Evolutionary conservation across 805 yeast species (phyloP), one percentile per base, ranked within the genome.

Genomic region (Teunomyces pallodes): DNA sequence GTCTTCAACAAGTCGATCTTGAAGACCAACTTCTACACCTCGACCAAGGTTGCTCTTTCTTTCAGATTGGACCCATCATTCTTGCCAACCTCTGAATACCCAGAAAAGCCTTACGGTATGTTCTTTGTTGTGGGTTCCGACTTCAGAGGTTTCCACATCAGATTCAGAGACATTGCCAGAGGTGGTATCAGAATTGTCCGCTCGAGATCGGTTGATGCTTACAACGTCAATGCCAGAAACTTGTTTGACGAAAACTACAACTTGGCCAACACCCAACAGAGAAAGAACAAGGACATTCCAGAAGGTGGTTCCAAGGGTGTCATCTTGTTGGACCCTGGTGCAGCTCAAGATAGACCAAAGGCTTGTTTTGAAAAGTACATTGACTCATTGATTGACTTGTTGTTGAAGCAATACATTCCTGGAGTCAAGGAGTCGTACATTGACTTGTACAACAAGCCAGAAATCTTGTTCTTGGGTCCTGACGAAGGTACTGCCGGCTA

Each of bases 221-320:
- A 90, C 68, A 81, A 84, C 44, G 81, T 83, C 61, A 92, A 94
- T 63, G 85, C 86, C 55, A 83, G 96, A 57, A 87, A 88, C 59
- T 79, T 92, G 71, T 90, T 92, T 67, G 98, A 94, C 67, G 99
- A 92, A 70, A 92, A 94, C 72, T 92, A 94, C 72, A 91, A 91
- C 66, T 80, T 92, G 68, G 98, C 99, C 36, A 82, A 85, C 47
- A 92, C 99, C 39, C 99, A 92, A 72, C 99, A 94, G 74, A 81
- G 92, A 56, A 92, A 92, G 72, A 94, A 92, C 74, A 92, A 92
- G 75, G 99, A 92, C 74, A 94, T 92, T 50, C 98, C 99, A 43
- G 99, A 92, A 76, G 98, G 99, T 65, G 99, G 99, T 32, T 89
- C 97, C 36, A 92, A 92, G 68, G 99, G 99, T 73, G 99, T 94